Conservation (phyloP, 108 stramenopile genomes). For the Heterococcus sp. region DNA sequence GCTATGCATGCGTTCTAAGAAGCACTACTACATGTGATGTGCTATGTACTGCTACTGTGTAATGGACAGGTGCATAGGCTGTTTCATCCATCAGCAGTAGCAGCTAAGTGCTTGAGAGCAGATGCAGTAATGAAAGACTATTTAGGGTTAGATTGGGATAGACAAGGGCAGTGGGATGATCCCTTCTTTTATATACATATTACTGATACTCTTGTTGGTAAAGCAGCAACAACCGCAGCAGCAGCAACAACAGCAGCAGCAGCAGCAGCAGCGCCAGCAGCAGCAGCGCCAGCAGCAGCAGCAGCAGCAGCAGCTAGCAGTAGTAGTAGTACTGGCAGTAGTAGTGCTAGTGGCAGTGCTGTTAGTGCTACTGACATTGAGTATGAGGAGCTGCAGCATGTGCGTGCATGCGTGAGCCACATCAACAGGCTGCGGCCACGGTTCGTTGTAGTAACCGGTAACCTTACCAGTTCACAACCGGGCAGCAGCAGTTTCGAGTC, state of each 20-base stretch:
- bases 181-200: conserved; percentile 30
- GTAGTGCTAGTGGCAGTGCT: background rate
- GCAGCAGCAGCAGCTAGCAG: no score
- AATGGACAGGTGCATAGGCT: conserved; percentile 26
- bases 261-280: no score
- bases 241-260: no score
- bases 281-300: no score
- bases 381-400: background rate
- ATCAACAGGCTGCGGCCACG: conserved; percentile 37
- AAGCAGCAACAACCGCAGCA: no score
- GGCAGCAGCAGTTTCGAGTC: background rate
- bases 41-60: no score
- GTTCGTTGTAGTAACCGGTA: conserved; percentile 37
- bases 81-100: conserved; percentile 22
- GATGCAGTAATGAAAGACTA: conserved; percentile 14
- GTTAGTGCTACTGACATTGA: background rate
- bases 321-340: no score
- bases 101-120: conserved; percentile 16
- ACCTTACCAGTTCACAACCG: conserved; percentile 20
- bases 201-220: conserved; percentile 14
- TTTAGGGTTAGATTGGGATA: conserved; percentile 10
- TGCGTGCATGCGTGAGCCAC: background rate
- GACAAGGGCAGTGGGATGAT: conserved; percentile 26
- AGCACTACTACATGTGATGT: no score
- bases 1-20: no score